Evolutionary conservation across 257 asterid genomes (phyloP).

Genomic region (Salvia miltiorrhiza): DNA sequence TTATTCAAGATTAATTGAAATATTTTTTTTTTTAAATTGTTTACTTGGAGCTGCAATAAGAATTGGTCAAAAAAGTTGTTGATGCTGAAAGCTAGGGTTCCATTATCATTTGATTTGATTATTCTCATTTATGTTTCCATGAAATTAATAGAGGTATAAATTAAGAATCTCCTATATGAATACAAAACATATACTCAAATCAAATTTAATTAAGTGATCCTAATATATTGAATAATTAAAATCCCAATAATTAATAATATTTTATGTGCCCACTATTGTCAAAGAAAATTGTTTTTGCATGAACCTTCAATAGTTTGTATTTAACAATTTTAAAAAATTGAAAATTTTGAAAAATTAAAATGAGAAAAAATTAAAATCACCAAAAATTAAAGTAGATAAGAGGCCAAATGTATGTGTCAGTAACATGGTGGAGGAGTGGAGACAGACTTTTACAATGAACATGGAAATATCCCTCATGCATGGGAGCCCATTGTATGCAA

Average conservation of each 20-base stretch:
- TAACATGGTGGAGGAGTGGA: constrained; percentile 26
- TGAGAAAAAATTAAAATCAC: background rate
- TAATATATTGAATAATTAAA: too few species aligned
- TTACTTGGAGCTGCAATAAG: background rate
- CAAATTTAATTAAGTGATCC: too few species aligned
- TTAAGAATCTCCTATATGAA: too few species aligned
- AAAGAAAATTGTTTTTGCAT: too few species aligned
- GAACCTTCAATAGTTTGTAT: too few species aligned
- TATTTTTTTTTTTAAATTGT: too few species aligned
- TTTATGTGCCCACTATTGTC: too few species aligned
- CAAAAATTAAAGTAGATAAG: background rate
- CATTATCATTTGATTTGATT: background rate
- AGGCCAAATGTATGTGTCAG: constrained; percentile 14
- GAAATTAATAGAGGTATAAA: background rate
- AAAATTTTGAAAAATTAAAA: background rate
- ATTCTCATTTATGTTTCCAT: background rate
- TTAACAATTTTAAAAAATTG: background rate
- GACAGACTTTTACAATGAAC: constrained; percentile 36
- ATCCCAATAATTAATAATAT: too few species aligned
- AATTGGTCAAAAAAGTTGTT: background rate
- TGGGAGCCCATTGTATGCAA: constrained; percentile 43
- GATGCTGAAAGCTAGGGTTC: background rate
- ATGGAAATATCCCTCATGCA: constrained; percentile 50
- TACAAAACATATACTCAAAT: background rate
- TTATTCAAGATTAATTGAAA: background rate